Evolutionary conservation across 441 rosid species (phyloP).

Genomic region (Raphanus hybrid): DNA sequence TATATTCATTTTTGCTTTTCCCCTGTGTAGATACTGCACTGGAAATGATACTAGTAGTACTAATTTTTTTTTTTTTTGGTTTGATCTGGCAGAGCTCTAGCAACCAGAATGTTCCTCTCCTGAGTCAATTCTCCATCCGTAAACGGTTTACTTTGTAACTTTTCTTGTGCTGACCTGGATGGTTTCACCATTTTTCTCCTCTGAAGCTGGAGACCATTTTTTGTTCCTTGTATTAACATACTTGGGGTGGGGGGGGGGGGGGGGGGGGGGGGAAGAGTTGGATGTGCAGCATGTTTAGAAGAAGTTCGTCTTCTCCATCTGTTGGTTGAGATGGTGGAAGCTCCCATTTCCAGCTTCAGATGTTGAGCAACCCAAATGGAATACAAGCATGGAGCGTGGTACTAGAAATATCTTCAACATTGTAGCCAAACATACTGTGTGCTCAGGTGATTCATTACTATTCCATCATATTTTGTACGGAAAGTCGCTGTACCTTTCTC

Average conservation of each 20-base stretch:
- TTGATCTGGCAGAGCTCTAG: slow-evolving; percentile 63
- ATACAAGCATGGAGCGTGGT: too few species aligned
- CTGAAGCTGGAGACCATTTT: neutral
- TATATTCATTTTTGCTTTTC: neutral
- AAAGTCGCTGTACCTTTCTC: slow-evolving; percentile 24
- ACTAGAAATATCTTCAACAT: too few species aligned
- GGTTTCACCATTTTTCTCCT: neutral
- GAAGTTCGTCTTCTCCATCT: slow-evolving; percentile 13
- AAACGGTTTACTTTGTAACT: neutral
- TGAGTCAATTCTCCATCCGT: neutral
- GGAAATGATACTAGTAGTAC: neutral
- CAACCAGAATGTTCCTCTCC: slow-evolving; percentile 62
- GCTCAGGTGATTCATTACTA: too few species aligned
- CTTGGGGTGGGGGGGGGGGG: neutral
- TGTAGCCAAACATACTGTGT: too few species aligned
- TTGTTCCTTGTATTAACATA: neutral
- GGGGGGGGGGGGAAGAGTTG: neutral
- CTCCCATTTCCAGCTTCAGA: neutral
- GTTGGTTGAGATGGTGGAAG: slow-evolving; percentile 19
- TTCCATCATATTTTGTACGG: slow-evolving; percentile 9
- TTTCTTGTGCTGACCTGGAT: slow-evolving; percentile 12
- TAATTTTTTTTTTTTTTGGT: neutral
- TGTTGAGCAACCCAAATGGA: neutral
- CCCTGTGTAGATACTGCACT: slow-evolving; percentile 12
- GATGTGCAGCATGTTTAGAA: neutral